These are phyloP conservation scores for Mycena rebaudengoi DNA, from an alignment of 768 basidiomycete species.

Conservation along the genomic window DNA sequence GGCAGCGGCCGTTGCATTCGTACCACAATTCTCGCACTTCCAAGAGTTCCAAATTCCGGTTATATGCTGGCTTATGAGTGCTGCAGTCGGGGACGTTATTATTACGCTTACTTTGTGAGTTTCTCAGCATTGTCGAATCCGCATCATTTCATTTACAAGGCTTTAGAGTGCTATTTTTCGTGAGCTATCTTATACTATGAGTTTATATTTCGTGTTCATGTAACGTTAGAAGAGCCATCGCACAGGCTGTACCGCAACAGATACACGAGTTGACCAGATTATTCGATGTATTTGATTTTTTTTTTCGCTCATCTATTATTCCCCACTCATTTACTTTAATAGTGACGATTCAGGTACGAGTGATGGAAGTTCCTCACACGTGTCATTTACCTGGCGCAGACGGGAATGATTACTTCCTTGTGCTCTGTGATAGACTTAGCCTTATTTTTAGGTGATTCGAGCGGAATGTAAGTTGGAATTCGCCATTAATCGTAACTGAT, in stretches of 20 bases:
- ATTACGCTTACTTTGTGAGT: conserved; percentile 33
- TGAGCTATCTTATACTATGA: conserved; percentile 4
- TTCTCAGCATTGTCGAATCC: too few relatives aligned
- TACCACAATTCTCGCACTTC: conserved; percentile 32
- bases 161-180: conserved; percentile 26
- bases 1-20: conserved; percentile 29
- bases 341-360: conserved; percentile 50
- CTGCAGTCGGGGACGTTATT: conserved; percentile 32
- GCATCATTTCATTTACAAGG: too few relatives aligned
- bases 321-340: not conserved
- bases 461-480: conserved; percentile 17
- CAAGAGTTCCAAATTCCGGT: conserved; percentile 29
- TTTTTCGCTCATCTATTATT: not conserved
- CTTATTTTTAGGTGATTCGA: conserved; percentile 38
- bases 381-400: conserved; percentile 20
- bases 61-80: conserved; percentile 25
- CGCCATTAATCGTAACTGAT: too few relatives aligned
- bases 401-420: conserved; percentile 37
- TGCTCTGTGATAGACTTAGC: conserved; percentile 42
- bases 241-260: conserved; percentile 46
- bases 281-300: conserved; percentile 37
- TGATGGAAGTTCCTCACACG: conserved; percentile 30
- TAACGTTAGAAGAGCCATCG: conserved; percentile 39
- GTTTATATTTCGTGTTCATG: not conserved
- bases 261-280: conserved; percentile 47